Evolutionary conservation across 768 basidiomycete genomes (phyloP), one percentile per base, ranked within the genome.

Genomic region (Lentinus tigrinus): DNA sequence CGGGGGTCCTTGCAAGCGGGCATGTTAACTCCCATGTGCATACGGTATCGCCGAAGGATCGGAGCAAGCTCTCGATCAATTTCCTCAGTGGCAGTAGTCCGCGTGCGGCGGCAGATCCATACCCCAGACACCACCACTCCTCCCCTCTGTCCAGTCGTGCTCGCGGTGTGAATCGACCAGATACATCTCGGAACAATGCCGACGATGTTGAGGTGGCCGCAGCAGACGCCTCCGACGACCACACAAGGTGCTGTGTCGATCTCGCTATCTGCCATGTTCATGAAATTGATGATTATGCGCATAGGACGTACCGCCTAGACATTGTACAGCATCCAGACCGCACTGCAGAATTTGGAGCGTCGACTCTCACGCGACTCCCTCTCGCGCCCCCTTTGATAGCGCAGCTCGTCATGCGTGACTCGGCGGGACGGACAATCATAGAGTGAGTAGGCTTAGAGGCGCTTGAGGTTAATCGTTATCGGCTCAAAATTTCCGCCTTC

Each of bases 381-480:
- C 77, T 96, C 55, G 87, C 91, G 10, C 94, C 94, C 40, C 90
- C 94, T 7, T 79, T 91, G 27, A 83, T 97, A 58, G 89, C 88
- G 16, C 89, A 87, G 65, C 81, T 97, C 52, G 84, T 83, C 46
- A 84, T 93, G 59, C 80, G 83, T 65, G 90, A 93, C 72, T 77
- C 80, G 17, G 78, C 83, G 52, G 91, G 90, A 14, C 85, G 88
- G 67, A 78, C 78, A 40, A 79, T 91, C 55, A 80, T 88, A 62
- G 90, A 91, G 94, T 95, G 77, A 73, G 93, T 85, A 19, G 46
- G 44, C 9, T 31, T 23, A 43, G 19, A 28, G 27, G 28, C 26
- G 23, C 47, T 26, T 46, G 23, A 39, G 47, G 40, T 31, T 50
- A 42, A 19, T 52, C 40, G 58, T 46, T 47, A 42, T 19, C 19